Evolutionary conservation across 495 filamentous ascomycete species (phyloP).

Genomic region (Lindgomyces ingoldianus): DNA sequence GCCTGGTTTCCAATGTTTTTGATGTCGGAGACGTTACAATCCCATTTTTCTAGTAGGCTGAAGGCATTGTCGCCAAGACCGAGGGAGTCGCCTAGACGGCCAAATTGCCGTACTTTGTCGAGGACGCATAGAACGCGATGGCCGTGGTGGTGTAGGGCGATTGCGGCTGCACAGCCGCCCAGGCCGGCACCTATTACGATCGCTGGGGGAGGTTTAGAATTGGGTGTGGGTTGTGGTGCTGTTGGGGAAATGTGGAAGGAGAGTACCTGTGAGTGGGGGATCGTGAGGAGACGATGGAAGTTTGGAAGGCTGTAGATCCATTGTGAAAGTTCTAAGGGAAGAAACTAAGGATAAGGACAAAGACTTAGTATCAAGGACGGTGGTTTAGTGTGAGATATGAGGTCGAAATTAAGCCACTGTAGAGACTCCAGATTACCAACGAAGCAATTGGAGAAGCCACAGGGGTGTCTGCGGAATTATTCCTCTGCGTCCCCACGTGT

Average conservation of each 20-base stretch:
- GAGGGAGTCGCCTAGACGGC: constrained; percentile 54
- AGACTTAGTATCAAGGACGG: no score
- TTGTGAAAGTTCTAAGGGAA: background rate
- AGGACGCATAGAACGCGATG: constrained; percentile 52
- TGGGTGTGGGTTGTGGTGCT: background rate
- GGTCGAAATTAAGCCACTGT: background rate
- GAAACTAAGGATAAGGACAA: no score
- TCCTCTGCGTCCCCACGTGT: constrained; percentile 2
- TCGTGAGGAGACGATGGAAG: constrained; percentile 15
- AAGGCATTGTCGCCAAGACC: constrained; percentile 57
- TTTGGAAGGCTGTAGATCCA: background rate
- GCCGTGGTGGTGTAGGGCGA: constrained; percentile 55
- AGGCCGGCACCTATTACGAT: constrained; percentile 58
- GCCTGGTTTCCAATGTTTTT: constrained; percentile 57
- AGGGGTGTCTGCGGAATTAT: constrained; percentile 13
- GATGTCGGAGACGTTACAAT: constrained; percentile 48
- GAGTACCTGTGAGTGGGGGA: constrained; percentile 29
- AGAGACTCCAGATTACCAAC: no score
- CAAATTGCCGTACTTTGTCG: constrained; percentile 54
- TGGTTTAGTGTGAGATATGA: background rate
- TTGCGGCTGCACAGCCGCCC: constrained; percentile 56
- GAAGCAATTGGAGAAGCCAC: background rate
- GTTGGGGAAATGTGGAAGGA: background rate
- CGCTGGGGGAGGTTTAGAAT: constrained; percentile 38
- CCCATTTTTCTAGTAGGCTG: constrained; percentile 54